Evolutionary conservation across 805 yeast species (phyloP).

Genomic region (Teunomyces gatunensis): DNA sequence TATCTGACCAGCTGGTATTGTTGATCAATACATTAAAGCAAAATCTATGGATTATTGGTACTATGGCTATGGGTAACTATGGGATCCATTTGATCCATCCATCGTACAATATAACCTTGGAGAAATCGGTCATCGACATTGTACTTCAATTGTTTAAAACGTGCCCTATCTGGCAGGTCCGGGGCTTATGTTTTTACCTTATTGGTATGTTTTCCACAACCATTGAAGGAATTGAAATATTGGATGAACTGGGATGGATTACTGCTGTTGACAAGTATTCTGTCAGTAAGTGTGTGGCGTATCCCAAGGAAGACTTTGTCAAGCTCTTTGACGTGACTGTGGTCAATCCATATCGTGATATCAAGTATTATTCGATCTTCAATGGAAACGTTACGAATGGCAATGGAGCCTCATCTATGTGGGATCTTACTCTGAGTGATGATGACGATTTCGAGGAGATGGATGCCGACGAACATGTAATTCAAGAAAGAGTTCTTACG

Average conservation of each 20-base stretch:
- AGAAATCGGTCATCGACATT: constrained; percentile 35
- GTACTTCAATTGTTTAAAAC: constrained; percentile 42
- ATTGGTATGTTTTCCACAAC: constrained; percentile 74
- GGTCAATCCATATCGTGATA: constrained; percentile 21
- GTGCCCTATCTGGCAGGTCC: constrained; percentile 51
- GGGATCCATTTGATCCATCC: constrained; percentile 56
- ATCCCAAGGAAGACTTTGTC: constrained; percentile 10
- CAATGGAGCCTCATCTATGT: neutral
- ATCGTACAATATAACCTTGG: constrained; percentile 19
- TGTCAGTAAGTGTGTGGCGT: constrained; percentile 12
- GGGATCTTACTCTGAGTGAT: constrained; percentile 6
- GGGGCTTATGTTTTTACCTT: constrained; percentile 75
- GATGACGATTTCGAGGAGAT: constrained; percentile 7
- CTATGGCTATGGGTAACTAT: constrained; percentile 66
- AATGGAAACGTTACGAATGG: constrained; percentile 7
- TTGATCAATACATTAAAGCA: constrained; percentile 51
- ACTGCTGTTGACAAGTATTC: constrained; percentile 11
- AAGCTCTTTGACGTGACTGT: constrained; percentile 17
- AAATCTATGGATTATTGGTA: constrained; percentile 84
- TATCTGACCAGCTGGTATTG: constrained; percentile 27
- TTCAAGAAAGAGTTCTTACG: constrained; percentile 24
- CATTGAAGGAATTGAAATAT: constrained; percentile 74
- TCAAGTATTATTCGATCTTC: constrained; percentile 23
- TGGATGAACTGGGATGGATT: constrained; percentile 79
- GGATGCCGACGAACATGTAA: constrained; percentile 9